Evolutionary conservation across 768 basidiomycete genomes (phyloP).

Genomic region (Lactarius indigo): DNA sequence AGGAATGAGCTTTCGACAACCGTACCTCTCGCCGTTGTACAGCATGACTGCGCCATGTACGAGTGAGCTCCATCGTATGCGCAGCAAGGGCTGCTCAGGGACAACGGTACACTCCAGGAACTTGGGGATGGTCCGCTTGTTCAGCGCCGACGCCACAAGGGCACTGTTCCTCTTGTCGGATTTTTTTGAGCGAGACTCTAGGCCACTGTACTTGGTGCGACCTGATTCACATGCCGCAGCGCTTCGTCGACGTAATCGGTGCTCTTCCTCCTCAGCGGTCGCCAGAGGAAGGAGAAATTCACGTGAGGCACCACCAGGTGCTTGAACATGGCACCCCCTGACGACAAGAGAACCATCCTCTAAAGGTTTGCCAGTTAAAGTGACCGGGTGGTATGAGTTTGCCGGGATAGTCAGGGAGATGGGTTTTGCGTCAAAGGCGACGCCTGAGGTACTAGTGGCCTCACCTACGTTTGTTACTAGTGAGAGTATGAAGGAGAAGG

Average conservation of each 20-base stretch:
- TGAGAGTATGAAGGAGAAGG: neutral
- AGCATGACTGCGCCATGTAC: slow-evolving; percentile 94
- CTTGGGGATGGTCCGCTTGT: slow-evolving; percentile 34
- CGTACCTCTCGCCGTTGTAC: slow-evolving; percentile 90
- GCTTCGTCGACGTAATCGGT: slow-evolving; percentile 53
- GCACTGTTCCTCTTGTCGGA: slow-evolving; percentile 39
- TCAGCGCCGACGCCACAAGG: slow-evolving; percentile 28
- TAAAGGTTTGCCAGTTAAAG: slow-evolving; percentile 63
- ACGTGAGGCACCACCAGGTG: slow-evolving; percentile 63
- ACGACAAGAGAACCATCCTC: slow-evolving; percentile 65
- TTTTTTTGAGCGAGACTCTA: slow-evolving; percentile 64
- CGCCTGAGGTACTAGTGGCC: slow-evolving; percentile 70
- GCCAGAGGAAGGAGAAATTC: slow-evolving; percentile 76
- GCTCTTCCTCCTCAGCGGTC: slow-evolving; percentile 67
- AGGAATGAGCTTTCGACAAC: too few species aligned
- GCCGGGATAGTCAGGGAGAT: slow-evolving; percentile 68
- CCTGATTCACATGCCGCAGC: slow-evolving; percentile 61
- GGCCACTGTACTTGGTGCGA: slow-evolving; percentile 69
- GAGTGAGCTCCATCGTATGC: slow-evolving; percentile 82
- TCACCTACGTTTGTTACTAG: neutral
- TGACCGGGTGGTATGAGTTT: slow-evolving; percentile 66
- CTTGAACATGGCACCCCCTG: slow-evolving; percentile 75
- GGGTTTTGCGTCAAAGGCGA: slow-evolving; percentile 62
- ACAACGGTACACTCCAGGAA: slow-evolving; percentile 84
- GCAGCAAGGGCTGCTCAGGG: slow-evolving; percentile 81